A percentile compares a stretch with the other conserved stretches of the same genome.
These are phyloP conservation scores for Mycena venus DNA, from an alignment of 768 basidiomycete genomes.

Conservation along the genomic window DNA sequence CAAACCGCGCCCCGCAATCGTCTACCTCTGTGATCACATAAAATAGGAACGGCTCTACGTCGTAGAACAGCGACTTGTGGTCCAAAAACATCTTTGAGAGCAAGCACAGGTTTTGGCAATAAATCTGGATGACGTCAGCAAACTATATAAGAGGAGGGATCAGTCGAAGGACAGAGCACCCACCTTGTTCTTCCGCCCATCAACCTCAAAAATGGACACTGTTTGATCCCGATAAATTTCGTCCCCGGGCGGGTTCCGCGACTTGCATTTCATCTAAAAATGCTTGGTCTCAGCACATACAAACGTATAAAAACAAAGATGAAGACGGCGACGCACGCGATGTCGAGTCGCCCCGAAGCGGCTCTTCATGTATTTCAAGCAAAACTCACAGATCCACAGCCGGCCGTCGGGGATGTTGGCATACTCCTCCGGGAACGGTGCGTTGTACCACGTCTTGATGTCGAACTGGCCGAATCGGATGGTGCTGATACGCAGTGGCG, in stretches of 20 bases:
- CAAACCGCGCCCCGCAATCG: conserved; percentile 91
- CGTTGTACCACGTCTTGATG: conserved; percentile 98
- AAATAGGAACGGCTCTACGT: conserved; percentile 99
- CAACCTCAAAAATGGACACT: conserved; percentile 96
- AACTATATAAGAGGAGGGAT: conserved; percentile 2
- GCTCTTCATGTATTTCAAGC: conserved; percentile 98
- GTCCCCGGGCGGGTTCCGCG: conserved; percentile 95
- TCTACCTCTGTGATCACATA: conserved; percentile 97
- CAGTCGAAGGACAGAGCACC: conserved; percentile 18
- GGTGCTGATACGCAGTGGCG: conserved; percentile 77
- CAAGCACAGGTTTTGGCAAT: conserved; percentile 98
- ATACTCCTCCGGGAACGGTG: conserved; percentile 98
- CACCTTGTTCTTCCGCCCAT: conserved; percentile 97
- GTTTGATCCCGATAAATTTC: conserved; percentile 95
- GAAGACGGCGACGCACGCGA: conserved; percentile 66
- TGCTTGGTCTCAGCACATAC: background rate
- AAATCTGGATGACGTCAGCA: conserved; percentile 71
- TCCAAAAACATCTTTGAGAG: conserved; percentile 99
- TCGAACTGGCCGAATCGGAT: conserved; percentile 94
- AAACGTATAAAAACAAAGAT: background rate
- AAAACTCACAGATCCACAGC: conserved; percentile 98
- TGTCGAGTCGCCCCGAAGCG: conserved; percentile 89
- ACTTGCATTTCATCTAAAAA: conserved; percentile 91
- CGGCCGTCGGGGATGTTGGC: conserved; percentile 91
- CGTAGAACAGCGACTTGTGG: conserved; percentile 98